phyloP scores from a whole-genome alignment of 345 rosid genomes.

The Gossypium thurberi region DNA sequence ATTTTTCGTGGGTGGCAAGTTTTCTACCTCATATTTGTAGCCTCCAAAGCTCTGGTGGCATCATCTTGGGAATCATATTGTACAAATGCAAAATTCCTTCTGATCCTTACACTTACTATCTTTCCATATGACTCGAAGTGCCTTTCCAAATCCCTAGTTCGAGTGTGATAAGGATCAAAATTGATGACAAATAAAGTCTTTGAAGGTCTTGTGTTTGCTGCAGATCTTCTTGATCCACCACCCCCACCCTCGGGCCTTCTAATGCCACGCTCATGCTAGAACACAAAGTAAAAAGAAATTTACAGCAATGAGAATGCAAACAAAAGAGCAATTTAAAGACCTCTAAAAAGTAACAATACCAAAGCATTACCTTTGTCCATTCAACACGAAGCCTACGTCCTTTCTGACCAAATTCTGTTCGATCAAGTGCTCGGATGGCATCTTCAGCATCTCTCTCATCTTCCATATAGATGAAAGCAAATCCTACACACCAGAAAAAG shows the following conservation, averaged over 20 bases:
- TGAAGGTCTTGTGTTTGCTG: constrained; percentile 62
- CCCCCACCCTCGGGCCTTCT: constrained; percentile 49
- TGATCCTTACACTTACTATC: constrained; percentile 79
- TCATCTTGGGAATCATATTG: constrained; percentile 87
- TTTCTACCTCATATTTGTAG: constrained; percentile 64
- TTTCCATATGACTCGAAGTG: constrained; percentile 94
- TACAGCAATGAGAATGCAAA: not conserved
- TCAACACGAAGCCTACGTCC: constrained; percentile 96
- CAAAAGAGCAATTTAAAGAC: not conserved
- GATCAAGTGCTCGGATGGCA: constrained; percentile 91
- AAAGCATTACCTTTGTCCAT: constrained; percentile 77
- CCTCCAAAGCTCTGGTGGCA: constrained; percentile 77
- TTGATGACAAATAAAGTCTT: constrained; percentile 92
- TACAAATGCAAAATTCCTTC: constrained; percentile 94
- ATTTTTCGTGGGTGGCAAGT: not conserved
- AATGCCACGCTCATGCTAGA: constrained; percentile 73
- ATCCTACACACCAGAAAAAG: constrained; percentile 38
- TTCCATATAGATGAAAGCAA: constrained; percentile 94
- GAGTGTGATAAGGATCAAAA: constrained; percentile 76
- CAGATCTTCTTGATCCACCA: constrained; percentile 56
- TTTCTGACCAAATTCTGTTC: constrained; percentile 73
- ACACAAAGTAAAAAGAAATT: not conserved
- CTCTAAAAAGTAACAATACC: not conserved
- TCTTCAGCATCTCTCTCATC: constrained; percentile 96
- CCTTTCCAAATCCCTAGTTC: constrained; percentile 86